Conservation (phyloP, 805 yeast genomes). For the Spencermartinsiella europaea region DNA sequence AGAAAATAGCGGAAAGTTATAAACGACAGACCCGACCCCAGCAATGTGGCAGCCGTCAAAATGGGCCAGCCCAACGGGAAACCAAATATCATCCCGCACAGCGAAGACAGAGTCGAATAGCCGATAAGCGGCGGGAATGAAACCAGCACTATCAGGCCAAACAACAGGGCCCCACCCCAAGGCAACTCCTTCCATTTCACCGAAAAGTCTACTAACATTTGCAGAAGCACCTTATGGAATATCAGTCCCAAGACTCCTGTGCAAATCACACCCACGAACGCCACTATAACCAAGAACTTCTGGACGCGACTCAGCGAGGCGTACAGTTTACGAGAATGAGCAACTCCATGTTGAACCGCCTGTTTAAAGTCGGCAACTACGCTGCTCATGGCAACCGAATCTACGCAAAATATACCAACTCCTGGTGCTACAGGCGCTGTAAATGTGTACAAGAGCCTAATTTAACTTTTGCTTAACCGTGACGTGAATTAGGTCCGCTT, state of each 20-base stretch:
- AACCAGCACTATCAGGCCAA: conserved; percentile 52
- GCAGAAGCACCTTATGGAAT: conserved; percentile 32
- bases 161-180: conserved; percentile 39
- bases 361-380: neutral
- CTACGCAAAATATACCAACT: too few species aligned
- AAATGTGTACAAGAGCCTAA: too few species aligned
- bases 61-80: conserved; percentile 74
- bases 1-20: conserved; percentile 58
- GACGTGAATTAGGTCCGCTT: too few species aligned
- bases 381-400: too few species aligned
- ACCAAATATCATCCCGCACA: conserved; percentile 81
- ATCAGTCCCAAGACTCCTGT: conserved; percentile 25
- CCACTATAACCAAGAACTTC: conserved; percentile 13
- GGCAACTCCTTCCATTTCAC: conserved; percentile 28
- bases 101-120: conserved; percentile 59
- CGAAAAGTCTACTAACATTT: conserved; percentile 29
- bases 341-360: neutral
- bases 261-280: conserved; percentile 5
- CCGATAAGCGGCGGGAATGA: conserved; percentile 92
- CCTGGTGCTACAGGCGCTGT: too few species aligned
- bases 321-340: neutral
- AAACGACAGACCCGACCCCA: conserved; percentile 76
- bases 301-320: conserved; percentile 4
- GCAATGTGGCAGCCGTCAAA: conserved; percentile 59
- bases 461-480: too few species aligned